These are phyloP conservation scores for Zarea fungicola DNA, from an alignment of 2,329 filamentous ascomycete species.

Conservation along the genomic window DNA sequence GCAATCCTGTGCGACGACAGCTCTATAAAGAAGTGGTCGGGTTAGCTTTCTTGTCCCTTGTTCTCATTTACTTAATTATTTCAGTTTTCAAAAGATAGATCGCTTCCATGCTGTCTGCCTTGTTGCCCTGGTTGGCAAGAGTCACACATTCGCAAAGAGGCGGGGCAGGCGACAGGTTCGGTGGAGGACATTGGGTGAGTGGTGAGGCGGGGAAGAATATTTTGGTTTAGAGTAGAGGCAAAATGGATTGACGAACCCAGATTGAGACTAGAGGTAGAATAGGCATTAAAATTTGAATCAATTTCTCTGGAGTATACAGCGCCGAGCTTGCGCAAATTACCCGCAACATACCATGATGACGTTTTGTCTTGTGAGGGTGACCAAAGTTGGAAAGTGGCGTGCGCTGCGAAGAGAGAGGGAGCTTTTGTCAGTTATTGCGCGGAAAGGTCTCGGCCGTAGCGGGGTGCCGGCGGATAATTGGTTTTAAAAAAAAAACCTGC, in stretches of 20 bases:
- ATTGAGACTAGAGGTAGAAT: constrained; percentile 53
- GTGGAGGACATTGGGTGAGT: constrained; percentile 10
- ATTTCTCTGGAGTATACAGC: background rate
- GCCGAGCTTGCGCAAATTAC: background rate
- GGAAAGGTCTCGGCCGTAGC: constrained; percentile 4
- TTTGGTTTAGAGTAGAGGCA: constrained; percentile 19
- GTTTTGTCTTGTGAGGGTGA: constrained; percentile 8
- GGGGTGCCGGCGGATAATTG: constrained; percentile 2
- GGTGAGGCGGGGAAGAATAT: constrained; percentile 6
- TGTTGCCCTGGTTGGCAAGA: background rate
- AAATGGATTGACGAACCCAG: constrained; percentile 52
- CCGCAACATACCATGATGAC: constrained; percentile 13
- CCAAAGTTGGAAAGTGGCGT: constrained; percentile 4
- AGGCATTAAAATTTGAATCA: background rate
- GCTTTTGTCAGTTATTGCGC: constrained; percentile 12
- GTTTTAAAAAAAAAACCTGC: background rate
- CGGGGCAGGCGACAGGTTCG: constrained; percentile 2
- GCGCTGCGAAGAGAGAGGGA: constrained; percentile 9
- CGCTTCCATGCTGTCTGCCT: background rate
- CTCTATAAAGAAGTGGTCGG: constrained; percentile 42
- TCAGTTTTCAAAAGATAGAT: background rate
- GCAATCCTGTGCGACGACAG: constrained; percentile 67
- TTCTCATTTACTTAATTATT: background rate
- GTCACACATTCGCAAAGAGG: constrained; percentile 5
- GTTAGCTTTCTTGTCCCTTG: background rate